Evolutionary conservation across 2,329 filamentous ascomycete species (phyloP), one percentile per base, ranked within the genome.

Genomic region (Colletotrichum sp.): DNA sequence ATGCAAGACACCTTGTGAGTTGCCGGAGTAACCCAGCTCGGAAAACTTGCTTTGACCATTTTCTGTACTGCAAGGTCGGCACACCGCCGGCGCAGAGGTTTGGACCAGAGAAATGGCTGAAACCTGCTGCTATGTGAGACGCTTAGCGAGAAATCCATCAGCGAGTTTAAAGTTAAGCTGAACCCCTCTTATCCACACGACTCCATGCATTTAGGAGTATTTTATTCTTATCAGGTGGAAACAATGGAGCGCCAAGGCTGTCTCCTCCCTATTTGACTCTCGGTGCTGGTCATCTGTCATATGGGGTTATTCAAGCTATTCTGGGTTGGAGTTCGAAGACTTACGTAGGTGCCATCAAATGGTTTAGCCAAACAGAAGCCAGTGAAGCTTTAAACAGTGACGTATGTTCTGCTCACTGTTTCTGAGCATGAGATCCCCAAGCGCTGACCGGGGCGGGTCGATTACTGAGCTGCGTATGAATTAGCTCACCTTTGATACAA

Each of bases 181-280:
- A n/a, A 15, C 26, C 13, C n/a, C n/a, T 57, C 43, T 43, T 55
- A 48, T 34, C 28, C 65, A 66, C 64, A 66, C 16, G 28, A 32
- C 64, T 66, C 26, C 64, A 66, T 39, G 64, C 48, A 30, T 24
- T 43, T 32, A 66, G 28, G 28, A 18, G 16, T 26, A 28, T 67
- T 39, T 57, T 3, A 57, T 57, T 67, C 64, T 67, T 67, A 55
- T 57, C 43, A n/a, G n/a, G 65, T 67, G 65, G 30, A 57, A 67
- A 55, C 43, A 24, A 30, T 24, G 48, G 48, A 67, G 65, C 16
- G 65, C 28, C 48, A 67, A 66, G 65, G 7, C 8, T 13, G 28
- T 16, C 39, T 67, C 26, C 64, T 28, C 39, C 39, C 13, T 28
- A 55, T 61, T 21, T 43, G 26, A 15, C 10, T 52, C 60, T 21